These are phyloP conservation scores for Melanogaster broomeanus DNA, from an alignment of 768 basidiomycete genomes.

Conservation along the genomic window DNA sequence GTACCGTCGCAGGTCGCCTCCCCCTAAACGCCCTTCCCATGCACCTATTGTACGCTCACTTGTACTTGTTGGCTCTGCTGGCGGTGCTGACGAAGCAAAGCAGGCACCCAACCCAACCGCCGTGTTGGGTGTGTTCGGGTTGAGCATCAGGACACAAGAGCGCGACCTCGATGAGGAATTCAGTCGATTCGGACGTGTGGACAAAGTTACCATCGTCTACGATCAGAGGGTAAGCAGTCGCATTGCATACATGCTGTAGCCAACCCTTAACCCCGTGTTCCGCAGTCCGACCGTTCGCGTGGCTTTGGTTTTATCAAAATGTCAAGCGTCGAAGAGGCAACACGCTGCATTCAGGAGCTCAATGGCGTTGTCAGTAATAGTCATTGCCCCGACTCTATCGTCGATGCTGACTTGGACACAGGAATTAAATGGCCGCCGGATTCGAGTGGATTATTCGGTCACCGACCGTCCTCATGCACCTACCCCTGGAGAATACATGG, in stretches of 20 bases:
- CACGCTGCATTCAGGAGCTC: conserved; percentile 82
- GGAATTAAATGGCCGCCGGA: conserved; percentile 94
- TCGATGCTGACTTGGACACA: conserved; percentile 30
- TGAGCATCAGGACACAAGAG: conserved; percentile 93
- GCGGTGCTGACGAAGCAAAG: conserved; percentile 42
- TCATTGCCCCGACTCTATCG: neutral
- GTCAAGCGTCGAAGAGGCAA: conserved; percentile 85
- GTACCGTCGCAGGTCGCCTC: conserved; percentile 57
- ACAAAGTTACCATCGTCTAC: conserved; percentile 96
- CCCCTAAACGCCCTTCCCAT: conserved; percentile 65
- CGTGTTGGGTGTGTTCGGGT: conserved; percentile 97
- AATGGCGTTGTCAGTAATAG: conserved; percentile 79
- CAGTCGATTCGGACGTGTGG: conserved; percentile 81
- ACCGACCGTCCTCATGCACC: conserved; percentile 93
- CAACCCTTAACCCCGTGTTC: conserved; percentile 21
- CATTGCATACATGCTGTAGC: neutral
- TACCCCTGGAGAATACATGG: conserved; percentile 98
- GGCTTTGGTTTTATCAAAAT: conserved; percentile 99
- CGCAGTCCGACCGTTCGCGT: conserved; percentile 89
- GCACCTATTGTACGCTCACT: conserved; percentile 67
- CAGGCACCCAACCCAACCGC: conserved; percentile 87
- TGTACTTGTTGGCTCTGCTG: conserved; percentile 12
- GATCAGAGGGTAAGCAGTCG: conserved; percentile 79
- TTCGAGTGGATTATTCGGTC: conserved; percentile 96
- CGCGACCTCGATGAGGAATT: conserved; percentile 96